phyloP scores from a whole-genome alignment of 2,329 filamentous ascomycete species.

The Diaporthe vaccinii region DNA sequence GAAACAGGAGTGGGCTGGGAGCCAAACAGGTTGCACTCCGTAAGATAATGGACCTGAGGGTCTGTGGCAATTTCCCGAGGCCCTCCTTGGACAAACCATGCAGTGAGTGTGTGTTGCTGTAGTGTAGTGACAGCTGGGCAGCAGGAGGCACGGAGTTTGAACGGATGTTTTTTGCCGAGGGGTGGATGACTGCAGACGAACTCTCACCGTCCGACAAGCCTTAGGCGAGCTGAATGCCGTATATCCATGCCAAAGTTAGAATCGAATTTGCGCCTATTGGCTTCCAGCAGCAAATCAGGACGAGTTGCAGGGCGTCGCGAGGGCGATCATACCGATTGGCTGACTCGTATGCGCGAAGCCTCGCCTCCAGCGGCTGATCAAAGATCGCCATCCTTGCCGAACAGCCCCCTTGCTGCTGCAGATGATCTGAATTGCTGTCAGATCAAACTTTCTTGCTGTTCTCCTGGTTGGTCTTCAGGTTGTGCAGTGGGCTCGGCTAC shows the following conservation, averaged over 20 bases:
- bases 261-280: constrained; percentile 24
- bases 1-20: constrained; percentile 18
- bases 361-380: constrained; percentile 29
- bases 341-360: constrained; percentile 24
- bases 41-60: background rate
- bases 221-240: constrained; percentile 19
- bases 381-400: constrained; percentile 21
- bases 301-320: background rate
- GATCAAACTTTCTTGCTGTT: background rate
- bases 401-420: constrained; percentile 17
- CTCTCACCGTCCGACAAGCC: constrained; percentile 1
- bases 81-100: background rate
- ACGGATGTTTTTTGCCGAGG: constrained; percentile 15
- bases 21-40: constrained; percentile 7
- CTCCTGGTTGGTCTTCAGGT: background rate
- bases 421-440: constrained; percentile 1
- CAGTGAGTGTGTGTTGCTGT: no score
- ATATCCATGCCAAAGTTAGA: constrained; percentile 25
- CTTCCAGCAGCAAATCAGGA: constrained; percentile 8
- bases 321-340: constrained; percentile 29
- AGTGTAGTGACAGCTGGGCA: background rate
- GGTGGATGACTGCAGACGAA: constrained; percentile 16
- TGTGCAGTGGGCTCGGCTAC: background rate
- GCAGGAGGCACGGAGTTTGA: constrained; percentile 4
- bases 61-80: constrained; percentile 16